Conservation (phyloP, 345 rosid species). For the Sapria himalayana region DNA sequence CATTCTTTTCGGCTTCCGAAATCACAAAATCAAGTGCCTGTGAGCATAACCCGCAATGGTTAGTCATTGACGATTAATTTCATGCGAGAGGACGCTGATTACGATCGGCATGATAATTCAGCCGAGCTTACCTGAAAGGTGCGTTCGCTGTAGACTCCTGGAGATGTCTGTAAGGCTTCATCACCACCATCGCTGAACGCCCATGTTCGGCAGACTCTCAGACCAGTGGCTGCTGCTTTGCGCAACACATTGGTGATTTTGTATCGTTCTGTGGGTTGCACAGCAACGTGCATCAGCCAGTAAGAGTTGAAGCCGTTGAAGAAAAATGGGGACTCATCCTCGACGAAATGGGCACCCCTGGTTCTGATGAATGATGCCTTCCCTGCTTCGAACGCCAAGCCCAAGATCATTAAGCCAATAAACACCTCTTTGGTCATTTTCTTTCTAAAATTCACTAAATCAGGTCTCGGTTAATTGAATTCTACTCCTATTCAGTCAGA, state of each 20-base stretch:
- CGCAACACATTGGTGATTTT: slow-evolving; percentile 14
- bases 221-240: slow-evolving; percentile 17
- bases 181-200: slow-evolving; percentile 26
- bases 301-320: slow-evolving; percentile 35
- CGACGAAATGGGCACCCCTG: slow-evolving; percentile 13
- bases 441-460: too few species aligned
- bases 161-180: slow-evolving; percentile 19
- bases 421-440: too few species aligned
- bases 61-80: too few species aligned
- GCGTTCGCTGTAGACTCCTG: slow-evolving; percentile 17
- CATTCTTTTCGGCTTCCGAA: slow-evolving; percentile 19
- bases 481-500: too few species aligned
- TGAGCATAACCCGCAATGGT: background rate
- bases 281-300: slow-evolving; percentile 27
- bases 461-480: too few species aligned
- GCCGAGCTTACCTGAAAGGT: slow-evolving; percentile 20
- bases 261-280: slow-evolving; percentile 9
- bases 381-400: too few species aligned
- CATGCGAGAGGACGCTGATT: too few species aligned
- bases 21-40: slow-evolving; percentile 33
- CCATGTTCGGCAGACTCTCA: slow-evolving; percentile 26
- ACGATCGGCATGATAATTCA: too few species aligned
- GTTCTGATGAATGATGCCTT: slow-evolving; percentile 16
- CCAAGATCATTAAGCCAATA: too few species aligned
- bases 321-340: slow-evolving; percentile 18